Conservation (phyloP, 176 grass and related monocot genomes). For the Musa acuminata region DNA sequence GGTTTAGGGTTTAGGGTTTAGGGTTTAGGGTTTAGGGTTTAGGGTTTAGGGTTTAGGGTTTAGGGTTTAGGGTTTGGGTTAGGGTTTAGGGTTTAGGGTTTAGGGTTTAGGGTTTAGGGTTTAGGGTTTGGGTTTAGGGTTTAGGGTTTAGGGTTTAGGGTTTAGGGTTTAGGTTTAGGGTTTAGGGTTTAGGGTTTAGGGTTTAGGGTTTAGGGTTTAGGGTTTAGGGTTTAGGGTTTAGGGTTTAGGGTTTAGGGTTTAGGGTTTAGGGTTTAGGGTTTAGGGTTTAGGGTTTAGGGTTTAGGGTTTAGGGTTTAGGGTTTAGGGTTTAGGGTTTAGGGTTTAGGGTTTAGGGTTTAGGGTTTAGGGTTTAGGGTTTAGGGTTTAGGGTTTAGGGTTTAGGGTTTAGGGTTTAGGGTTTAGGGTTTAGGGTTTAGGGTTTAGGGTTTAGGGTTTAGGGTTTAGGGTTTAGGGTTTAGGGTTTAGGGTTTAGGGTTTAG, state of each 20-base stretch:
- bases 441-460: no score
- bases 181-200: slow-evolving; percentile 8
- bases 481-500: no score
- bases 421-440: no score
- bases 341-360: no score
- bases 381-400: no score
- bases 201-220: slow-evolving; percentile 29
- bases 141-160: slow-evolving; percentile 18
- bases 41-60: not conserved
- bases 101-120: slow-evolving; percentile 17
- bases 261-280: slow-evolving; percentile 1
- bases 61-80: no score
- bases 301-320: no score
- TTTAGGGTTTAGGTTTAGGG: slow-evolving; percentile 3
- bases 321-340: no score
- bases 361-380: no score
- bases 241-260: slow-evolving; percentile 18
- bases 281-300: no score
- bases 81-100: not conserved
- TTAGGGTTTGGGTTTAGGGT: slow-evolving; percentile 18
- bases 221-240: slow-evolving; percentile 29
- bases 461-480: no score
- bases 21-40: slow-evolving; percentile 16
- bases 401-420: no score
- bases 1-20: slow-evolving; percentile 16